Evolutionary conservation across 2,329 filamentous ascomycete species (phyloP).

Genomic region (Penicillium janthinellum): DNA sequence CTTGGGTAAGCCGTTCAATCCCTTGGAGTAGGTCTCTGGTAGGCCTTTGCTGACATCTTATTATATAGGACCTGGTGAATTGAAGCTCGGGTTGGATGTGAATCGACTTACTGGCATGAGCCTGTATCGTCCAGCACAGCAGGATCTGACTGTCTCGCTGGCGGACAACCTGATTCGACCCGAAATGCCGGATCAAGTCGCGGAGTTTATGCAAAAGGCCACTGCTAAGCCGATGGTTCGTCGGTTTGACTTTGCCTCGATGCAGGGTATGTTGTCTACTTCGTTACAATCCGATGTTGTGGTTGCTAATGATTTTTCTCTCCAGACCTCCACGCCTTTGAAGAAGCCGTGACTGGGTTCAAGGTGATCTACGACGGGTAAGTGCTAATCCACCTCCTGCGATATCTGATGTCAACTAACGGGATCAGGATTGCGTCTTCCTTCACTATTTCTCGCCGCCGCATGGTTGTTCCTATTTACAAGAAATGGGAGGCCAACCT

Average conservation of each 20-base stretch:
- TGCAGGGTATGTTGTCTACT: constrained; percentile 40
- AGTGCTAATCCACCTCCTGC: constrained; percentile 15
- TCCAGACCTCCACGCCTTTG: constrained; percentile 73
- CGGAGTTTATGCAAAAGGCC: constrained; percentile 61
- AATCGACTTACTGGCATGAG: constrained; percentile 63
- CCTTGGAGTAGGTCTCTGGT: background rate
- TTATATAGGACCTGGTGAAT: constrained; percentile 63
- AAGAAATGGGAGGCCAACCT: constrained; percentile 89
- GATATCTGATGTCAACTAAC: background rate
- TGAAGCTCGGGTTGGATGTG: constrained; percentile 67
- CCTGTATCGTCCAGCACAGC: constrained; percentile 71
- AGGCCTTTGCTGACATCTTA: background rate
- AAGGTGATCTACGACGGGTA: constrained; percentile 70
- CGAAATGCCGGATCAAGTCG: constrained; percentile 64
- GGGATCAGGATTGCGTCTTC: constrained; percentile 61
- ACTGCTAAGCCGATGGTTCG: constrained; percentile 68
- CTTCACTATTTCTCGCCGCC: constrained; percentile 78
- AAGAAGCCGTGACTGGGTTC: constrained; percentile 78
- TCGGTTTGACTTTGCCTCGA: constrained; percentile 67
- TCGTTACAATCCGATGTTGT: background rate
- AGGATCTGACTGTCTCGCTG: constrained; percentile 75
- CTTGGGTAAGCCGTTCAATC: constrained; percentile 52
- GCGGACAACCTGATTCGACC: constrained; percentile 66
- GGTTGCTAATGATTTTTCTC: constrained; percentile 19
- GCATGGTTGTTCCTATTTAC: constrained; percentile 89